Evolutionary conservation across 495 filamentous ascomycete species (phyloP), one percentile per base, ranked within the genome.

Genomic region (Bacidia gigantensis): DNA sequence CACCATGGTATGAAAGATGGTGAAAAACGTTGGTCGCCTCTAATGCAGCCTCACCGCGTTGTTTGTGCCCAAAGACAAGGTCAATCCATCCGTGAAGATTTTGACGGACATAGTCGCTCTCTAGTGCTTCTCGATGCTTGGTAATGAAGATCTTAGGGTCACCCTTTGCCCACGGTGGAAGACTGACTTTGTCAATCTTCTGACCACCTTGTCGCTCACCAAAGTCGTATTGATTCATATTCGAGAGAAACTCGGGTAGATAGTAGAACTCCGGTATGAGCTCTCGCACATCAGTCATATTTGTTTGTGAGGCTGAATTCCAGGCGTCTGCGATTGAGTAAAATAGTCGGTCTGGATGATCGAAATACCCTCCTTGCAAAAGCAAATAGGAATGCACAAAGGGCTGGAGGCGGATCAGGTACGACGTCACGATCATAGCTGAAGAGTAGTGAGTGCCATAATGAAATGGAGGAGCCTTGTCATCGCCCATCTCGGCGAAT

Each of bases 381-480:
- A 97, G 72, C n/a, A 97, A 75, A 62, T 89, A 97, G 1, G 93
- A 95, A 59, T 95, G 85, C 49, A 95, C 89, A 64, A 97, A 98
- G 0, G 92, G 92, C 55, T 95, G 90, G 11, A 98, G 71, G 3
- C 92, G 83, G 56, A 97, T 96, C 41, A 98, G 76, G 60, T 95
- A 98, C 0, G 89, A 95, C 25, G 87, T 83, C 22, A 98, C 92
- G 49, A 95, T 97, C 92, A 96, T 98, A 18, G 92, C 93, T 3
- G 92, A 96, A 20, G 93, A 97, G 65, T 97, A 98, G 63, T 98
- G 92, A 3, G 92, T 98, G 39, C 92, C 92, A 61, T 96, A 97
- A 65, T 98, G 93, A 62, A 96, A 98, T 2, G 93, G 83, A 14
- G 83, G 83, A 10, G 76, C 69, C 32, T 77, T 76, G 9, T 79